Conservation (phyloP, 805 yeast species). For the Candida xyloterini region DNA sequence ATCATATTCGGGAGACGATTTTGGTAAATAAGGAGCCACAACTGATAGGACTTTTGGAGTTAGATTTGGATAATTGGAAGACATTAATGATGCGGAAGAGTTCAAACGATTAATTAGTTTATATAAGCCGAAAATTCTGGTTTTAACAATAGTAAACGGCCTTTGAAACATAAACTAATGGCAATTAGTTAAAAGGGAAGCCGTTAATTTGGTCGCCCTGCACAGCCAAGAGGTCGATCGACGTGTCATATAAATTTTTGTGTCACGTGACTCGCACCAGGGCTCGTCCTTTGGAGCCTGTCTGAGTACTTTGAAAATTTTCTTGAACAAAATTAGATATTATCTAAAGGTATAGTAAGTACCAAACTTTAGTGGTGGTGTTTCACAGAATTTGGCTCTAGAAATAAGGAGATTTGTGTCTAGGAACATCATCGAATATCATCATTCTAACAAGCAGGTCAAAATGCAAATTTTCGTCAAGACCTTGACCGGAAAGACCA, state of each 20-base stretch:
- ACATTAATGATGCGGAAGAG: conserved; percentile 4
- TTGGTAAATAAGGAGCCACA: conserved; percentile 34
- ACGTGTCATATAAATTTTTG: too few relatives aligned
- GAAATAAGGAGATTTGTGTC: neutral
- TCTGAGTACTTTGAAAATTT: conserved; percentile 6
- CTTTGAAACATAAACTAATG: neutral
- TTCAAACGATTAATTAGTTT: neutral
- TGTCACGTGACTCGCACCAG: conserved; percentile 2
- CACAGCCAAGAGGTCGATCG: neutral
- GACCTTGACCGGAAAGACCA: conserved; percentile 99
- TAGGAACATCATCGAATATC: neutral
- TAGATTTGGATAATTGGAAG: conserved; percentile 26
- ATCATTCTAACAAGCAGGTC: conserved; percentile 23
- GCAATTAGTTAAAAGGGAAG: neutral
- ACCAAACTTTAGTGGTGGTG: conserved; percentile 2
- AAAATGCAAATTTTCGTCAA: conserved; percentile 96
- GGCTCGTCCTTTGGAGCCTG: neutral
- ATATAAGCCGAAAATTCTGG: neutral
- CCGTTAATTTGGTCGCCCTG: neutral
- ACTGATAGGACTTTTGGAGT: conserved; percentile 26
- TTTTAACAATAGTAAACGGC: conserved; percentile 1
- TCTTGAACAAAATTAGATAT: conserved; percentile 10
- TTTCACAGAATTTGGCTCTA: neutral
- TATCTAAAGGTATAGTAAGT: conserved; percentile 13
- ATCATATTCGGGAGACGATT: conserved; percentile 54